Evolutionary conservation across 2,329 filamentous ascomycete genomes (phyloP).

Genomic region (Dactylellina drechsleri): DNA sequence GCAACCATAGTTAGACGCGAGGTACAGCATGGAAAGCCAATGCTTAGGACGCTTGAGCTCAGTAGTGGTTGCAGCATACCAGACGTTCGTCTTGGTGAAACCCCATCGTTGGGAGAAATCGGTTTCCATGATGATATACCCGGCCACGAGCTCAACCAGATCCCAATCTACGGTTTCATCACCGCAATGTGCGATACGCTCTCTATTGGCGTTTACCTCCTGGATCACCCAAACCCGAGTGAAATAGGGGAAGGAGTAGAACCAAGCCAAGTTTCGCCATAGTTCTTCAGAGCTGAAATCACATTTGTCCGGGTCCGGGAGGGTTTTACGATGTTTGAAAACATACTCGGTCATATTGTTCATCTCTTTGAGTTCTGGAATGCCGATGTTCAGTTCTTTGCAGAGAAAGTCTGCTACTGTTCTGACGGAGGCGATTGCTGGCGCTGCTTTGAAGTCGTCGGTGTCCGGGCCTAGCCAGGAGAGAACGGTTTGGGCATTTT

Average conservation of each 20-base stretch:
- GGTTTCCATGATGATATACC: conserved; percentile 58
- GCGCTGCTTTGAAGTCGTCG: conserved; percentile 33
- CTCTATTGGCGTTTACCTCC: conserved; percentile 57
- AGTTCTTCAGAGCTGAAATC: conserved; percentile 56
- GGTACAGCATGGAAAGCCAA: conserved; percentile 59
- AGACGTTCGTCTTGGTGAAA: conserved; percentile 58
- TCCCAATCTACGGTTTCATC: conserved; percentile 57
- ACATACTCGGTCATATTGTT: conserved; percentile 54
- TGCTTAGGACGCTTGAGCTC: conserved; percentile 57
- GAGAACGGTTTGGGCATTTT: conserved; percentile 57
- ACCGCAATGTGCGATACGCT: conserved; percentile 56
- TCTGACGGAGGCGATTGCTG: conserved; percentile 37
- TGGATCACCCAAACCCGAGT: conserved; percentile 57
- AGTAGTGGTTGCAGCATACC: conserved; percentile 58
- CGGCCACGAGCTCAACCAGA: conserved; percentile 57
- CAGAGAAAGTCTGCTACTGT: conserved; percentile 51
- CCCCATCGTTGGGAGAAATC: conserved; percentile 57
- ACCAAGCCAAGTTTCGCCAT: conserved; percentile 57
- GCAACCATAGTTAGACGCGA: conserved; percentile 57
- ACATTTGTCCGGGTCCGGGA: conserved; percentile 56
- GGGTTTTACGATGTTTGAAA: conserved; percentile 46
- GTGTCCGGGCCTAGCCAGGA: conserved; percentile 58
- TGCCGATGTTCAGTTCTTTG: conserved; percentile 43
- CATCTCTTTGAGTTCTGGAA: conserved; percentile 49
- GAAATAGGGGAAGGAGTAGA: conserved; percentile 57